A percentile compares a stretch with the other conserved stretches of the same genome.
Conservation (phyloP, 371 early-diverging fungal species). For the Nematocida parisii region DNA sequence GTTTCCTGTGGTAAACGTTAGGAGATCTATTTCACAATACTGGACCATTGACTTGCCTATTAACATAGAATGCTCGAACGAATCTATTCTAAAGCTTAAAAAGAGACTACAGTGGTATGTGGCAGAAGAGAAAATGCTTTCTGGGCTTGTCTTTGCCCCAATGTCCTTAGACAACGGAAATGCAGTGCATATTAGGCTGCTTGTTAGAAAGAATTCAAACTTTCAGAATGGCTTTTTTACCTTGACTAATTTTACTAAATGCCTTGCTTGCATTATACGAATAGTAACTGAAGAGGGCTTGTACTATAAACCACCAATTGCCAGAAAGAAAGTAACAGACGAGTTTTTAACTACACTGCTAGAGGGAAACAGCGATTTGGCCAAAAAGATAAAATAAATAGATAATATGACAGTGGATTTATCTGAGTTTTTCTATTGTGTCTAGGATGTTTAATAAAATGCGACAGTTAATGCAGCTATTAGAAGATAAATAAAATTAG, state of each 20-base stretch:
- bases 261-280: conserved; percentile 54
- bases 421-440: neutral
- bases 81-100: conserved; percentile 51
- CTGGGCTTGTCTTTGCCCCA: conserved; percentile 53
- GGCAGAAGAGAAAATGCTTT: conserved; percentile 42
- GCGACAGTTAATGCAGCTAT: too few species aligned
- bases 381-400: conserved; percentile 27
- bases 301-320: conserved; percentile 57
- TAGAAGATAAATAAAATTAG: neutral
- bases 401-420: neutral
- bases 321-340: conserved; percentile 32
- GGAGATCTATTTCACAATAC: conserved; percentile 64
- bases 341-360: conserved; percentile 11
- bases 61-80: conserved; percentile 47
- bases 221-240: conserved; percentile 70
- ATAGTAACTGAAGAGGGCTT: conserved; percentile 54
- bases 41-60: conserved; percentile 61
- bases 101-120: conserved; percentile 58
- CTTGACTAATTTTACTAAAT: conserved; percentile 68
- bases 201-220: conserved; percentile 67
- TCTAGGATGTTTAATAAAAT: too few species aligned
- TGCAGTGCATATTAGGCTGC: conserved; percentile 49
- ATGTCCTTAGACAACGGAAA: conserved; percentile 52
- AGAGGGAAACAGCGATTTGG: neutral
- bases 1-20: conserved; percentile 64